A percentile compares a stretch with the other conserved stretches of the same genome.
Evolutionary conservation across 2,329 filamentous ascomycete genomes (phyloP).

Genomic region (Botrytis porri): DNA sequence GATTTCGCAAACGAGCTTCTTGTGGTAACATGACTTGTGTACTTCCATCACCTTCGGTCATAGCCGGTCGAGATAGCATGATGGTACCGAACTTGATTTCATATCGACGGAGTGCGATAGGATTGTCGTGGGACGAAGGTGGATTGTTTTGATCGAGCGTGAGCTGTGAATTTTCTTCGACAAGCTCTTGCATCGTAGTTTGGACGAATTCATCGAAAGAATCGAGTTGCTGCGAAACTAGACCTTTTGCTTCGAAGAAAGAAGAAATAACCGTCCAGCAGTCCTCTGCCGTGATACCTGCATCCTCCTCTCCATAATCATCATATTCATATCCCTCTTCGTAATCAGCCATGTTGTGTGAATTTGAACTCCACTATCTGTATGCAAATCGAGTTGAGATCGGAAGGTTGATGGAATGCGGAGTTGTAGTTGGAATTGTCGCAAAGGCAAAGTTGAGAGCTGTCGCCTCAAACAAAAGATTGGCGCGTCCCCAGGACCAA

Average conservation of each 20-base stretch:
- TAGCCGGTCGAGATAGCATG: slow-evolving; percentile 82
- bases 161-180: slow-evolving; percentile 86
- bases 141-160: slow-evolving; percentile 92
- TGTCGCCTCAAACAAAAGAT: slow-evolving; percentile 18
- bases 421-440: slow-evolving; percentile 10
- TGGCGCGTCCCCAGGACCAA: slow-evolving; percentile 21
- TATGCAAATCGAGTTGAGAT: not conserved
- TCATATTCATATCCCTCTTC: slow-evolving; percentile 63
- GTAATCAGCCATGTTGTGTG: slow-evolving; percentile 37
- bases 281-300: slow-evolving; percentile 86
- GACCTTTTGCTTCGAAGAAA: slow-evolving; percentile 93
- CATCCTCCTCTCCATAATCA: slow-evolving; percentile 65
- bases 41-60: slow-evolving; percentile 88
- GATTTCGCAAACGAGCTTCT: slow-evolving; percentile 90
- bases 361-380: slow-evolving; percentile 4
- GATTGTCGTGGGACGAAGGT: slow-evolving; percentile 69
- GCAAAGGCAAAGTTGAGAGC: slow-evolving; percentile 20
- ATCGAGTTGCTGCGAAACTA: slow-evolving; percentile 96
- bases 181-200: slow-evolving; percentile 89
- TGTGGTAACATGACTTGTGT: slow-evolving; percentile 85
- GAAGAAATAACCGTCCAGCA: slow-evolving; percentile 97
- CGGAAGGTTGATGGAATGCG: not conserved
- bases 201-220: slow-evolving; percentile 97
- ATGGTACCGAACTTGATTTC: slow-evolving; percentile 93
- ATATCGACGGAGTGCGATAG: slow-evolving; percentile 84